Percentiles rank a stretch among this genome's conserved stretches.
phyloP scores from a whole-genome alignment of 306 rosid genomes.

The Biancaea sappan region DNA sequence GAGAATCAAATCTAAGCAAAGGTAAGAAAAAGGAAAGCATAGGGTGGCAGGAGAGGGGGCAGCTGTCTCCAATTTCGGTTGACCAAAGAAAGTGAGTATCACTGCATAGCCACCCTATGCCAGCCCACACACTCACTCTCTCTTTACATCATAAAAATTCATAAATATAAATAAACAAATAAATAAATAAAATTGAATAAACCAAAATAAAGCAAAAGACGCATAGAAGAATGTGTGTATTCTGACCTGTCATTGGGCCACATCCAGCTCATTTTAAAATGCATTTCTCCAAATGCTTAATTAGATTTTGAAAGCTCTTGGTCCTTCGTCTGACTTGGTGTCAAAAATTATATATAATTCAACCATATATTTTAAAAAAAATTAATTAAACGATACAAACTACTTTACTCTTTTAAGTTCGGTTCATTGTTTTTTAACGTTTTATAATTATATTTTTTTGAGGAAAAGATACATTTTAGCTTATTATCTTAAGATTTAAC shows the following conservation, averaged over 20 bases:
- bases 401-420: no score
- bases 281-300: neutral
- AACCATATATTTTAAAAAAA: no score
- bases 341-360: no score
- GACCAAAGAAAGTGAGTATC: neutral
- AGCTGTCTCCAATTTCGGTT: slow-evolving; percentile 1
- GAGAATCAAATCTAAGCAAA: neutral
- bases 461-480: no score
- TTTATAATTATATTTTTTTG: no score
- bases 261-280: slow-evolving; percentile 6
- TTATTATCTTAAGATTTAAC: no score
- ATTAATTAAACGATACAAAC: no score
- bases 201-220: neutral
- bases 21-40: neutral
- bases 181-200: no score
- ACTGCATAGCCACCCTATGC: neutral
- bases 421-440: no score
- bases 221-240: neutral
- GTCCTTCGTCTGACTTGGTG: neutral
- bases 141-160: neutral
- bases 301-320: neutral
- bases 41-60: neutral
- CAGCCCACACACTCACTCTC: neutral
- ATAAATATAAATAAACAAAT: neutral
- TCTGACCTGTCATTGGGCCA: slow-evolving; percentile 2